Evolutionary conservation across 1,139 yeast genomes (phyloP).

Genomic region (Saccharomyces hybrid): DNA sequence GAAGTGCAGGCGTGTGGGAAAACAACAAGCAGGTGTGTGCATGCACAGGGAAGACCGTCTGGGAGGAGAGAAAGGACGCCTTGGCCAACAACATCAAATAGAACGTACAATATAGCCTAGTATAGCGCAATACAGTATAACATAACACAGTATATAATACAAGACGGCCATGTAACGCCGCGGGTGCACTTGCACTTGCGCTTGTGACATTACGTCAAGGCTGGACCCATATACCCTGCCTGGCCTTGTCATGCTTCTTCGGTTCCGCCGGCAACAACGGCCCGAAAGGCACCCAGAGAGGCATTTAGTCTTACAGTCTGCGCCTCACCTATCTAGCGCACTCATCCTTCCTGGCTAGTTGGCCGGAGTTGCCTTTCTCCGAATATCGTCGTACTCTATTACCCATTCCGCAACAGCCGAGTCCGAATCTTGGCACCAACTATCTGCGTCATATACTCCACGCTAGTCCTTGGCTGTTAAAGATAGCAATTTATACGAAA

Average conservation of each 20-base stretch:
- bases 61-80: conserved; percentile 89
- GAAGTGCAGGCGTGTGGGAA: conserved; percentile 97
- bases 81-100: conserved; percentile 19
- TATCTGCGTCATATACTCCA: background rate
- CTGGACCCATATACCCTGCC: background rate
- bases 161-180: background rate
- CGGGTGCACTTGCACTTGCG: background rate
- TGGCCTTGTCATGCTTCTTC: background rate
- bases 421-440: background rate
- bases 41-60: conserved; percentile 88
- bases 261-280: background rate
- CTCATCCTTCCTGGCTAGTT: background rate
- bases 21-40: conserved; percentile 89
- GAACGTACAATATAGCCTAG: background rate
- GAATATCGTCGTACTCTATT: background rate
- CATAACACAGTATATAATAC: background rate
- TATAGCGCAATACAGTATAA: background rate
- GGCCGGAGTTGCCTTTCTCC: background rate
- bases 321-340: background rate
- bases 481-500: background rate
- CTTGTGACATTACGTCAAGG: background rate
- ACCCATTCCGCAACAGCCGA: background rate
- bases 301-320: background rate
- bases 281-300: background rate
- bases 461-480: background rate